phyloP scores from a whole-genome alignment of 2,329 filamentous ascomycete species.

The Colletotrichum destructivum region DNA sequence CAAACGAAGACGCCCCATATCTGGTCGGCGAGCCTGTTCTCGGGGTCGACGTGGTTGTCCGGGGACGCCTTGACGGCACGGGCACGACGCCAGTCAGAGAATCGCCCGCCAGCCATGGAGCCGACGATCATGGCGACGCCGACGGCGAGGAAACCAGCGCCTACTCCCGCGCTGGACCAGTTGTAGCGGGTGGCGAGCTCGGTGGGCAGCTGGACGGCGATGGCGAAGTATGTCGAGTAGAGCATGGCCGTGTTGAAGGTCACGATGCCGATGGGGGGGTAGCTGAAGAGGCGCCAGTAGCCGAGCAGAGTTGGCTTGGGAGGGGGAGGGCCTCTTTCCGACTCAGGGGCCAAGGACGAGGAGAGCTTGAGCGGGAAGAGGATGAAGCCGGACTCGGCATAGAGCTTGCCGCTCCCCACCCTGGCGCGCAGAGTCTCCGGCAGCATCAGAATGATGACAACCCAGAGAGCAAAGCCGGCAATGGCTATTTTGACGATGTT shows the following conservation, averaged over 20 bases:
- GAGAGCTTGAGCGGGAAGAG: constrained; percentile 45
- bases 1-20: constrained; percentile 57
- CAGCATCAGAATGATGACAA: constrained; percentile 53
- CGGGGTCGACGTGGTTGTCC: constrained; percentile 50
- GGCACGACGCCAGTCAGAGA: constrained; percentile 55
- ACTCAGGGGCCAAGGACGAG: constrained; percentile 46
- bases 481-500: constrained; percentile 46
- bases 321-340: constrained; percentile 47
- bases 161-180: constrained; percentile 52
- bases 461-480: constrained; percentile 49
- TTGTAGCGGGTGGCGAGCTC: constrained; percentile 51
- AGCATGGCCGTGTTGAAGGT: constrained; percentile 53
- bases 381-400: constrained; percentile 43
- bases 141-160: constrained; percentile 53
- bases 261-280: constrained; percentile 52
- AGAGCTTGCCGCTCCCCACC: constrained; percentile 58
- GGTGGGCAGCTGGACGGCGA: constrained; percentile 50
- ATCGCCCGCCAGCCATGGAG: constrained; percentile 54
- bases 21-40: constrained; percentile 56
- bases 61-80: constrained; percentile 37
- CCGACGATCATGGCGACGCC: constrained; percentile 48
- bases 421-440: constrained; percentile 62
- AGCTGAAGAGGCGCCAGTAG: constrained; percentile 50
- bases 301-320: constrained; percentile 48
- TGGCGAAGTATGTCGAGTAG: constrained; percentile 52